Conservation (phyloP, 768 basidiomycete genomes). For the Rhizopogon rudus region DNA sequence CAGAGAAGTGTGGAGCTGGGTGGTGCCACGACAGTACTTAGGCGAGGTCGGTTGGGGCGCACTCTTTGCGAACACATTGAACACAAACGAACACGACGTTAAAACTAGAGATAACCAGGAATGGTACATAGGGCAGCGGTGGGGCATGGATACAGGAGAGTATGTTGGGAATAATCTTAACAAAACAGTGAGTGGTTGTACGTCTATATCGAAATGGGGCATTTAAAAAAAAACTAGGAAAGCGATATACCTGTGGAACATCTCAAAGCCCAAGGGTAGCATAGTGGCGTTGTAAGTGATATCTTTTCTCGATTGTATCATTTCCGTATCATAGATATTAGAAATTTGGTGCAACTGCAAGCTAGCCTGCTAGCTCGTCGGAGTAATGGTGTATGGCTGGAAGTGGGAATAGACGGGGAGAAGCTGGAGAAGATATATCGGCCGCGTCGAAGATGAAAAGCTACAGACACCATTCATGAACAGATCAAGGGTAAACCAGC, state of each 20-base stretch:
- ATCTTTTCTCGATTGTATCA: slow-evolving; percentile 5
- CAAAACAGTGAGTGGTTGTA: neutral
- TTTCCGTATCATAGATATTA: slow-evolving; percentile 5
- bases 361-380: neutral
- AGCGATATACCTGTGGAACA: neutral
- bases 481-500: slow-evolving; percentile 2
- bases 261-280: no score
- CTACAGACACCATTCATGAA: slow-evolving; percentile 5
- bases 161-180: neutral
- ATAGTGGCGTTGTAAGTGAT: slow-evolving; percentile 5
- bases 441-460: neutral
- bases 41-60: neutral
- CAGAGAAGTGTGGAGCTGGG: slow-evolving; percentile 2
- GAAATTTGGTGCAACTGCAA: slow-evolving; percentile 3
- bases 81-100: neutral
- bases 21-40: neutral
- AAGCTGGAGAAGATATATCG: neutral
- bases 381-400: neutral
- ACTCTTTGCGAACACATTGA: neutral
- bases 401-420: neutral
- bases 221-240: neutral
- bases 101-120: neutral
- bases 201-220: neutral
- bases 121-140: slow-evolving; percentile 1
- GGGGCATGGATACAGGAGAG: slow-evolving; percentile 5